Percentiles rank a stretch among this genome's conserved stretches.
phyloP scores from a whole-genome alignment of 495 filamentous ascomycete species.

The Penicillium paxilli region DNA sequence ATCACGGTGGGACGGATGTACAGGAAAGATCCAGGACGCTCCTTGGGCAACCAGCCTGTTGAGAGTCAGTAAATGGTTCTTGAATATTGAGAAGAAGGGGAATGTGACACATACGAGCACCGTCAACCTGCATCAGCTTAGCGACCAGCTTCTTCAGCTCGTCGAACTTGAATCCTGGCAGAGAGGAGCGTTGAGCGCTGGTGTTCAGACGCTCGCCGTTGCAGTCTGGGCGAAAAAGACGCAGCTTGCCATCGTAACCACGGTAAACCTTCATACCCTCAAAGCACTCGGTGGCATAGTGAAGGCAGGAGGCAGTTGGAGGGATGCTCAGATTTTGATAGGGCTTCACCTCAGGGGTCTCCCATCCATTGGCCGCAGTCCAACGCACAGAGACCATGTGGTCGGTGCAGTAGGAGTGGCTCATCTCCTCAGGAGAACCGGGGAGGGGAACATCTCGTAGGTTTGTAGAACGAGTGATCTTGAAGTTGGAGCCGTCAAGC shows the following conservation, averaged over 20 bases:
- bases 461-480: slow-evolving; percentile 62
- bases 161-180: slow-evolving; percentile 70
- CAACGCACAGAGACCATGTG: slow-evolving; percentile 85
- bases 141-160: slow-evolving; percentile 75
- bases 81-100: background rate
- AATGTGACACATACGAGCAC: slow-evolving; percentile 32
- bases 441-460: slow-evolving; percentile 68
- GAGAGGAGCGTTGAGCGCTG: slow-evolving; percentile 70
- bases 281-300: slow-evolving; percentile 93
- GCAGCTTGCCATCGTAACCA: slow-evolving; percentile 76
- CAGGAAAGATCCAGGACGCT: slow-evolving; percentile 60
- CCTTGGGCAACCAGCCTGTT: slow-evolving; percentile 74
- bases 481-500: slow-evolving; percentile 75
- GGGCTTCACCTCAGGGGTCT: slow-evolving; percentile 72
- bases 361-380: slow-evolving; percentile 70
- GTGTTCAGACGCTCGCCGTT: slow-evolving; percentile 74
- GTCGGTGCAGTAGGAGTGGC: slow-evolving; percentile 71
- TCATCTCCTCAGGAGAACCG: slow-evolving; percentile 50
- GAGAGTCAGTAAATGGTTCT: slow-evolving; percentile 7
- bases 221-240: slow-evolving; percentile 79
- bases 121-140: slow-evolving; percentile 57
- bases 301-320: slow-evolving; percentile 80
- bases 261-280: slow-evolving; percentile 89
- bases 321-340: slow-evolving; percentile 79
- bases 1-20: slow-evolving; percentile 88